phyloP scores from a whole-genome alignment of 108 stramenopile species.

The Nitzschia sp. region DNA sequence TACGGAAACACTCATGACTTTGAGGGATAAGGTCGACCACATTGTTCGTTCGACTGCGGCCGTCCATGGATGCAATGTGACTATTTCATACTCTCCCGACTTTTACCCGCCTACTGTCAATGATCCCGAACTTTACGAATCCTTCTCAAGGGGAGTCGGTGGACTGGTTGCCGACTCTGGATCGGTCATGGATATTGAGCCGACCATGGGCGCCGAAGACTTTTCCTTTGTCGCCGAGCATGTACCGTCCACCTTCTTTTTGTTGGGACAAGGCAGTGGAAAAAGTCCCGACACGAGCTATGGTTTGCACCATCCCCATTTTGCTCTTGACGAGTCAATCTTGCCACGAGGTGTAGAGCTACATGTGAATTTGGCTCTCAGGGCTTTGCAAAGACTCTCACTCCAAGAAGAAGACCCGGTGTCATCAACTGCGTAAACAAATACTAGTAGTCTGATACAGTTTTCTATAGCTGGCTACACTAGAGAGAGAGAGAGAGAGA shows the following conservation, averaged over 20 bases:
- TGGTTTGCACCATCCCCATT: conserved; percentile 83
- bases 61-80: conserved; percentile 70
- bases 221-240: conserved; percentile 83
- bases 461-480: no score
- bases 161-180: conserved; percentile 58
- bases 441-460: no score
- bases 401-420: conserved; percentile 5
- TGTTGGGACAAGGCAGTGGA: conserved; percentile 78
- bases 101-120: conserved; percentile 90
- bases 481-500: no score
- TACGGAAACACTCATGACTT: conserved; percentile 50
- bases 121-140: conserved; percentile 63
- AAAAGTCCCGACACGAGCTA: conserved; percentile 56
- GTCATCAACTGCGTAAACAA: no score
- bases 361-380: conserved; percentile 78
- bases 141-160: conserved; percentile 62
- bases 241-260: conserved; percentile 74
- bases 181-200: conserved; percentile 49
- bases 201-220: conserved; percentile 94
- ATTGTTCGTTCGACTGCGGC: conserved; percentile 56
- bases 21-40: conserved; percentile 62
- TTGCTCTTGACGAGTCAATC: conserved; percentile 84
- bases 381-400: conserved; percentile 51
- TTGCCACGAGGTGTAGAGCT: conserved; percentile 73
- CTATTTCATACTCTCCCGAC: conserved; percentile 65